Conservation (phyloP, 179 eudicot genomes). For the Patellifolia procumbens region DNA sequence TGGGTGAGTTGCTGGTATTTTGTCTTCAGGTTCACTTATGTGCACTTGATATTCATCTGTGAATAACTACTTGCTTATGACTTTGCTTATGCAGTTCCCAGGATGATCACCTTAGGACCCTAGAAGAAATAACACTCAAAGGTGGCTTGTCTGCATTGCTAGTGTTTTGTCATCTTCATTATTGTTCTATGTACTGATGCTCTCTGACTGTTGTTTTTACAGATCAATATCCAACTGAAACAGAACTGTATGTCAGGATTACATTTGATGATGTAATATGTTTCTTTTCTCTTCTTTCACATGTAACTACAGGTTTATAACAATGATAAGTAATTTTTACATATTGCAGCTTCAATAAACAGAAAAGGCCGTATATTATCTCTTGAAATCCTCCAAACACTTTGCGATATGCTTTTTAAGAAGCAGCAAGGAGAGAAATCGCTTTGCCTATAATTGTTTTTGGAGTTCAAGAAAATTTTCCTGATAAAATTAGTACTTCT, state of each 20-base stretch:
- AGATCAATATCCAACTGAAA: constrained; percentile 16
- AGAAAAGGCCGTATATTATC: background rate
- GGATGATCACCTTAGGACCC: constrained; percentile 52
- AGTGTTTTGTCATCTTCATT: background rate
- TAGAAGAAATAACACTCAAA: constrained; percentile 70
- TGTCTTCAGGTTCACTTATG: background rate
- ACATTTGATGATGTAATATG: constrained; percentile 62
- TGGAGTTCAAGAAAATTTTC: too few relatives aligned
- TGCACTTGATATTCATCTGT: background rate
- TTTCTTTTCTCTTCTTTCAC: background rate
- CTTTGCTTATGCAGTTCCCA: constrained; percentile 41
- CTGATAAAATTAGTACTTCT: too few relatives aligned
- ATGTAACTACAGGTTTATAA: background rate
- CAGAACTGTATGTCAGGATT: constrained; percentile 64
- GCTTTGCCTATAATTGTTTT: too few relatives aligned
- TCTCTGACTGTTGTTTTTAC: background rate
- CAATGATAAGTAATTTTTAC: background rate
- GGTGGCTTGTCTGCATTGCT: constrained; percentile 34
- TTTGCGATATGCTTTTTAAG: background rate
- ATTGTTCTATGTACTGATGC: constrained; percentile 12
- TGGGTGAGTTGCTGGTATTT: constrained; percentile 32
- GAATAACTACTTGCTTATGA: background rate
- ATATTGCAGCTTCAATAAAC: background rate
- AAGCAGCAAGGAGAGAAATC: too few relatives aligned
- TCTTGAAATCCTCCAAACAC: too few relatives aligned